These are phyloP conservation scores for Debaryomycetaceae sp. DNA, from an alignment of 1,139 yeast genomes.

Conservation along the genomic window DNA sequence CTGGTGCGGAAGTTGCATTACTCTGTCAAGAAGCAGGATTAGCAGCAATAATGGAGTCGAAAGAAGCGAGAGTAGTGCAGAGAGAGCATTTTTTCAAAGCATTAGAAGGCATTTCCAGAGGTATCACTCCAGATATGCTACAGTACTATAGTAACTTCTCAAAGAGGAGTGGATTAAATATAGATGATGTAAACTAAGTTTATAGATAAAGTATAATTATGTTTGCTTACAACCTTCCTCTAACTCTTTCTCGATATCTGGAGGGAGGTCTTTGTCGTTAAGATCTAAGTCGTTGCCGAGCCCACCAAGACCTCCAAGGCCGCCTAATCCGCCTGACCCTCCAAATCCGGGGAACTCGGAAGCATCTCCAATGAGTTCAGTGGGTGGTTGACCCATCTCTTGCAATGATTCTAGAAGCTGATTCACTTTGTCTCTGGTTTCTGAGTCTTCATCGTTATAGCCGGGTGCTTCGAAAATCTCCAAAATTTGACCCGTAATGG, in stretches of 20 bases:
- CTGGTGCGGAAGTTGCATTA: constrained; percentile 93
- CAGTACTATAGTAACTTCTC: constrained; percentile 71
- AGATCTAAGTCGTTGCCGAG: constrained; percentile 31
- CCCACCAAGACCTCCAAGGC: constrained; percentile 17
- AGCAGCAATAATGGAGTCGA: constrained; percentile 80
- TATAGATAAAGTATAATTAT: constrained; percentile 1
- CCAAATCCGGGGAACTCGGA: constrained; percentile 58
- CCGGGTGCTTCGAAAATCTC: constrained; percentile 53
- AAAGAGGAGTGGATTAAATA: constrained; percentile 31
- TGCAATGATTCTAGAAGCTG: constrained; percentile 65
- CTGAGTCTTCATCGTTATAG: constrained; percentile 50
- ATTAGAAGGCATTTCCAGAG: constrained; percentile 59
- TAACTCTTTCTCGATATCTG: constrained; percentile 45
- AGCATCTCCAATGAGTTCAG: constrained; percentile 68
- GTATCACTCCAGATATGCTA: constrained; percentile 82
- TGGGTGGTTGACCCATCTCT: constrained; percentile 87
- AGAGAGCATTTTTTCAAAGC: constrained; percentile 72
- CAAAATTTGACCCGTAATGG: constrained; percentile 50
- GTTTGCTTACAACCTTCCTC: constrained; percentile 34
- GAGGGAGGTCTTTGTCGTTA: constrained; percentile 43
- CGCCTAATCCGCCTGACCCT: constrained; percentile 26
- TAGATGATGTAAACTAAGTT: constrained; percentile 11
- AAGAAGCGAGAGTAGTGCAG: constrained; percentile 50
- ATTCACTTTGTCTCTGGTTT: constrained; percentile 53
- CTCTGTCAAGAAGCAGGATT: constrained; percentile 94